phyloP scores from a whole-genome alignment of 306 rosid genomes.

The Cyamopsis tetragonoloba region DNA sequence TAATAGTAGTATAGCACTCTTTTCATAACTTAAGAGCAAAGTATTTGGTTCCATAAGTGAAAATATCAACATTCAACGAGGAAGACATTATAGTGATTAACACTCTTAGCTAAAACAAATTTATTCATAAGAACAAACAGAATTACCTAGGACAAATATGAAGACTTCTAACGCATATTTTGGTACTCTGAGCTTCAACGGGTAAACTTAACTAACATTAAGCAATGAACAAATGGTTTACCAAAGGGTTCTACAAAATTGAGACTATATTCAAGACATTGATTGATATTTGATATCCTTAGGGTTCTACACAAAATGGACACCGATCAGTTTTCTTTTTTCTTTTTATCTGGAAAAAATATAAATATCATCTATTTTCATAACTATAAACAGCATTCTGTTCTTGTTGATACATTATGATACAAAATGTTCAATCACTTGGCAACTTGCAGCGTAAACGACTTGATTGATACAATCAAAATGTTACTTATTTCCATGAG shows the following conservation, averaged over 20 bases:
- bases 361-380: neutral
- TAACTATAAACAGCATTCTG: neutral
- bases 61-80: neutral
- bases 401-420: neutral
- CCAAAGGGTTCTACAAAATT: neutral
- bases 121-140: neutral
- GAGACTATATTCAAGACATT: neutral
- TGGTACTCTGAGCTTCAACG: neutral
- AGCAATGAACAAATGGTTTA: neutral
- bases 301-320: too few relatives aligned
- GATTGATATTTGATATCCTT: too few relatives aligned
- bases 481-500: neutral
- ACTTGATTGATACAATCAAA: neutral
- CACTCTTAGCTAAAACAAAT: neutral
- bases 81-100: neutral
- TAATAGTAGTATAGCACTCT: too few relatives aligned
- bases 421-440: neutral
- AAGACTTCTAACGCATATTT: neutral
- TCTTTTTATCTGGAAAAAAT: neutral
- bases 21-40: too few relatives aligned
- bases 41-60: too few relatives aligned
- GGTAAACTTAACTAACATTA: neutral
- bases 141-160: neutral
- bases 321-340: neutral
- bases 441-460: conserved; percentile 10